These are phyloP conservation scores for Maudiozyma pseudohumilis DNA, from an alignment of 805 yeast species.

Conservation along the genomic window DNA sequence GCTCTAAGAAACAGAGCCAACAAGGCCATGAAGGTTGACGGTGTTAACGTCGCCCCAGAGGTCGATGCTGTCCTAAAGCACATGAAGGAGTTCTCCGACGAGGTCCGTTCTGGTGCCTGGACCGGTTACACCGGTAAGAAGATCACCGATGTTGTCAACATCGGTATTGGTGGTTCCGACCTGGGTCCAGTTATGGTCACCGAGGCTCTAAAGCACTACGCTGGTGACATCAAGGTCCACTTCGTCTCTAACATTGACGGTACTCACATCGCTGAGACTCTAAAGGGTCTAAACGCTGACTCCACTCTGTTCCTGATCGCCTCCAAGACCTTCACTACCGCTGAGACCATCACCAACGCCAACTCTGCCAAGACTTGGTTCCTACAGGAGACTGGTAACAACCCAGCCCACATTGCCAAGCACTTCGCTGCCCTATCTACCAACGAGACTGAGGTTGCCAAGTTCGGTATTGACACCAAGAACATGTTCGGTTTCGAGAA, in stretches of 20 bases:
- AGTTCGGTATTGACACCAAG: slow-evolving; percentile 93
- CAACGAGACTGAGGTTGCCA: slow-evolving; percentile 79
- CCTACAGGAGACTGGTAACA: slow-evolving; percentile 50
- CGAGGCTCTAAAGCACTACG: slow-evolving; percentile 89
- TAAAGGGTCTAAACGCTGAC: slow-evolving; percentile 72
- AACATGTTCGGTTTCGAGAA: slow-evolving; percentile 97
- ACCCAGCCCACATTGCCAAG: slow-evolving; percentile 72
- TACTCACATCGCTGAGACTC: slow-evolving; percentile 87
- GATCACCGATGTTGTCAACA: slow-evolving; percentile 90
- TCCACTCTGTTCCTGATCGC: slow-evolving; percentile 89
- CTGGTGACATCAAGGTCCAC: slow-evolving; percentile 68
- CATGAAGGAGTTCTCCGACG: slow-evolving; percentile 91
- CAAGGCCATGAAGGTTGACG: slow-evolving; percentile 82
- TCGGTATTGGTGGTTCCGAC: slow-evolving; percentile 98
- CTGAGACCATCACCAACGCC: slow-evolving; percentile 96
- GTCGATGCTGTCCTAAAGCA: slow-evolving; percentile 87
- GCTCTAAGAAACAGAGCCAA: slow-evolving; percentile 90
- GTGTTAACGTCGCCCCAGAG: slow-evolving; percentile 79
- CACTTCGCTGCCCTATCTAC: slow-evolving; percentile 97
- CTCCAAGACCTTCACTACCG: slow-evolving; percentile 97
- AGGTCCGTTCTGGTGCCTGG: slow-evolving; percentile 89
- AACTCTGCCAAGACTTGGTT: slow-evolving; percentile 94
- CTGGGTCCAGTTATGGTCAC: slow-evolving; percentile 99
- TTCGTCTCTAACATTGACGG: slow-evolving; percentile 98
- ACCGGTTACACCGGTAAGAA: slow-evolving; percentile 92